Evolutionary conservation across 129 eudicot genomes (phyloP), one percentile per base, ranked within the genome.

Genomic region (Saussurea involucrata): DNA sequence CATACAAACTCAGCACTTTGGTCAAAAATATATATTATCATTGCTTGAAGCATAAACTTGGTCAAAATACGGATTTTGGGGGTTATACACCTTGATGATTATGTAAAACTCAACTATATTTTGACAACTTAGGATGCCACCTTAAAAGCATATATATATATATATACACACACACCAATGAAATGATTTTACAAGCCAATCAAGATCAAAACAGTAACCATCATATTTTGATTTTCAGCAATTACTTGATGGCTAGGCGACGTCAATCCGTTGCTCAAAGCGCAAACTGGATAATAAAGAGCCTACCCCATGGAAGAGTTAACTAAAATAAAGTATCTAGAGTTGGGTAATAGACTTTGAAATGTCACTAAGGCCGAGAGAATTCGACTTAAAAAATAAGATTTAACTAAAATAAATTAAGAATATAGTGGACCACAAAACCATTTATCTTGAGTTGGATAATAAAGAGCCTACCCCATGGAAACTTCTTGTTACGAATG

Each of bases 401-500:
- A 60, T 61, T 22, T 24, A 33, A 69, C 70, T 25, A 69, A 57
- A 57, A 15, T 9, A 58, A 57, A 58, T 29, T 36, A 57, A 69
- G 31, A 34, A 70, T 37, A 27, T 24, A 25, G 10, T 69, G 25
- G 15, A 36, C 42, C 24, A 58, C 12, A 40, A 60, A 57, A 70
- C 34, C 64, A 28, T 20, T 10, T n/a, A 70, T 42, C 34, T 12
- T 8, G 18, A 65, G 67, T 22, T 67, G 15, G 36, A 29, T 27
- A n/a, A 68, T 36, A 25, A 24, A 55, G 65, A 32, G 72, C 90
- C 68, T 85, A 93, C 98, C 98, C 98, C 98, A 93, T 71, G 98
- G 98, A 55, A 93, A 93, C 77, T 93, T 96, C 98, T 93, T 93
- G 89, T 90, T 93, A 25, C 98, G 95, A 76, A 93, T 93, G 86